Percentiles rank a stretch among this genome's conserved stretches.
Conservation (phyloP, 73 alveolate species). For the Paraurostyla sp. region DNA sequence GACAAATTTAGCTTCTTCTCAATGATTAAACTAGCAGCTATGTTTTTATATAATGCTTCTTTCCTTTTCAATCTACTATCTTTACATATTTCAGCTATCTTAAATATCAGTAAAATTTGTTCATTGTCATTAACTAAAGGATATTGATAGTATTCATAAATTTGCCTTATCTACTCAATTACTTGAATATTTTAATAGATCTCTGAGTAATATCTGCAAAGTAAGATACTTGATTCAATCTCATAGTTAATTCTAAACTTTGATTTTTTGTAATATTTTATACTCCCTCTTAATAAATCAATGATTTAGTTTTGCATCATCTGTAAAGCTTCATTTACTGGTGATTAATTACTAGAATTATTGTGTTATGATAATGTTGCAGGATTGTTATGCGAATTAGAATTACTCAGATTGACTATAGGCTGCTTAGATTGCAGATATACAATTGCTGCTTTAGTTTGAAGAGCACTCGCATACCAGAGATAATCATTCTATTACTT, state of each 20-base stretch:
- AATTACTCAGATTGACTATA: neutral
- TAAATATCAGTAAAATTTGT: neutral
- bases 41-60: slow-evolving; percentile 7
- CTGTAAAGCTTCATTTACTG: no score
- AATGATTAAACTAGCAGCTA: neutral
- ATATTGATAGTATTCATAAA: neutral
- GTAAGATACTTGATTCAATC: neutral
- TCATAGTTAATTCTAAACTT: neutral
- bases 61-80: neutral
- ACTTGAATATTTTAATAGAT: neutral
- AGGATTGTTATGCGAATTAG: neutral
- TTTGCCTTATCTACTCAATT: neutral
- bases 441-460: slow-evolving; percentile 7
- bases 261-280: neutral
- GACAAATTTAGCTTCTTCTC: neutral
- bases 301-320: neutral
- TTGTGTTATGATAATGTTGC: neutral
- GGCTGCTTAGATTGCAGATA: neutral
- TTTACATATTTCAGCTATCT: neutral
- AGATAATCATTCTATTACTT: neutral
- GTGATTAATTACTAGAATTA: neutral
- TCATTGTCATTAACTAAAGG: neutral
- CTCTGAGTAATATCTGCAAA: neutral
- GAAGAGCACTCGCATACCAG: neutral
- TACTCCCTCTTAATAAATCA: neutral